Conservation (phyloP, 2,329 filamentous ascomycete genomes). For the Alternaria sp. region DNA sequence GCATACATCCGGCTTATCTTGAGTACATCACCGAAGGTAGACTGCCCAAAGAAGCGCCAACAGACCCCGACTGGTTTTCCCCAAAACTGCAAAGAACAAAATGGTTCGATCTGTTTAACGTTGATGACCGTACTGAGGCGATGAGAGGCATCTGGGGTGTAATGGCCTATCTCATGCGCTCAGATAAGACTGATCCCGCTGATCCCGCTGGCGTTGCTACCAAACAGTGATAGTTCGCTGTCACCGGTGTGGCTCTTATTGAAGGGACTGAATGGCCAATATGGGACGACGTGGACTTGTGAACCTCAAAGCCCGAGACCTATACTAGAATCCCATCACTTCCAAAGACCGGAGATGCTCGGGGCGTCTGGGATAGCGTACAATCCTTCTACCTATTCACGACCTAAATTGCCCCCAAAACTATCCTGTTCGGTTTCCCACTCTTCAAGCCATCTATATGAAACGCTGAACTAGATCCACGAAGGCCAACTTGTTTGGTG, state of each 20-base stretch:
- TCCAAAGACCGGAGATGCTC: not conserved
- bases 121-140: conserved; percentile 61
- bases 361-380: not conserved
- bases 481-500: not conserved
- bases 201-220: conserved; percentile 4
- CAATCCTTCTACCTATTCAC: not conserved
- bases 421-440: not conserved
- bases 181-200: conserved; percentile 7
- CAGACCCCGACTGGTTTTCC: conserved; percentile 54
- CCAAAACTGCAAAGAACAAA: conserved; percentile 61
- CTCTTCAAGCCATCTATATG: not conserved
- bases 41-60: conserved; percentile 28
- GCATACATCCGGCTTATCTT: conserved; percentile 63
- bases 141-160: conserved; percentile 65
- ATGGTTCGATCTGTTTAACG: conserved; percentile 66
- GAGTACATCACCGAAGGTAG: conserved; percentile 59
- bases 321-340: not conserved
- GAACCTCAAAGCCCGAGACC: not conserved
- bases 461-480: conserved; percentile 1
- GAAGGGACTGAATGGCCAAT: not conserved
- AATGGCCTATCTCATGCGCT: conserved; percentile 59
- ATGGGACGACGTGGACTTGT: not conserved
- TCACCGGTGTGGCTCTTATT: not conserved
- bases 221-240: conserved; percentile 1
- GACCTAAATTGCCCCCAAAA: not conserved